These are phyloP conservation scores for Marchantia paleacea DNA, from an alignment of 225 moss, liverwort and hornwort species.

Conservation along the genomic window DNA sequence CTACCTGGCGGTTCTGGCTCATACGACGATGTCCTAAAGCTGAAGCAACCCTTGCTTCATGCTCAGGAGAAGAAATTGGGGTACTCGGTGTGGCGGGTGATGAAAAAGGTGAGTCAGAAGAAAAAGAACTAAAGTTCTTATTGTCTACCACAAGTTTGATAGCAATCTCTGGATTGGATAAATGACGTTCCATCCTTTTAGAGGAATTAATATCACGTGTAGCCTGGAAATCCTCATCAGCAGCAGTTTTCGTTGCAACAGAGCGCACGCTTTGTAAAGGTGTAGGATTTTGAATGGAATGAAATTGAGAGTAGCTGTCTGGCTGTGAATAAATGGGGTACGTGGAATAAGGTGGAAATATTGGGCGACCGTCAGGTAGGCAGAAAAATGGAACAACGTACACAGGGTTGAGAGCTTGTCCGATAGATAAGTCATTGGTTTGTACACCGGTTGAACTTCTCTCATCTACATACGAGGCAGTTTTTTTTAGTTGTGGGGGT, in stretches of 20 bases:
- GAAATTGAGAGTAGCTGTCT: constrained; percentile 7
- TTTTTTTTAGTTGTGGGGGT: constrained; percentile 12
- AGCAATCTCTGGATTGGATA: neutral
- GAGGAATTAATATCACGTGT: neutral
- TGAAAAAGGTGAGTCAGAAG: constrained; percentile 25
- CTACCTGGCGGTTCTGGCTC: neutral
- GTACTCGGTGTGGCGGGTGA: constrained; percentile 43
- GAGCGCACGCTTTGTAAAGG: constrained; percentile 5
- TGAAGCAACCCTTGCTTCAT: constrained; percentile 42
- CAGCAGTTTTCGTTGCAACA: neutral
- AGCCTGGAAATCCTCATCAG: neutral
- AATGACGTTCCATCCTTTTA: neutral
- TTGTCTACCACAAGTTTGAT: neutral
- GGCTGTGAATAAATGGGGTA: constrained; percentile 10
- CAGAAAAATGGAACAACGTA: constrained; percentile 30
- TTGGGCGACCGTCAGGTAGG: constrained; percentile 26
- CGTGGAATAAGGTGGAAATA: constrained; percentile 32
- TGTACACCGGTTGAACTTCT: constrained; percentile 41
- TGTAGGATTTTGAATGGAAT: constrained; percentile 13
- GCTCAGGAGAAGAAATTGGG: constrained; percentile 42
- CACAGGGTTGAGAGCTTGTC: constrained; percentile 12
- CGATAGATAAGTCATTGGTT: constrained; percentile 23
- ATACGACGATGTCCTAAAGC: constrained; percentile 23
- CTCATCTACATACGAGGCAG: constrained; percentile 4
- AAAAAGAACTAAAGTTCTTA: constrained; percentile 9